These are phyloP conservation scores for Podospora appendiculata DNA, from an alignment of 495 filamentous ascomycete species.

Conservation along the genomic window DNA sequence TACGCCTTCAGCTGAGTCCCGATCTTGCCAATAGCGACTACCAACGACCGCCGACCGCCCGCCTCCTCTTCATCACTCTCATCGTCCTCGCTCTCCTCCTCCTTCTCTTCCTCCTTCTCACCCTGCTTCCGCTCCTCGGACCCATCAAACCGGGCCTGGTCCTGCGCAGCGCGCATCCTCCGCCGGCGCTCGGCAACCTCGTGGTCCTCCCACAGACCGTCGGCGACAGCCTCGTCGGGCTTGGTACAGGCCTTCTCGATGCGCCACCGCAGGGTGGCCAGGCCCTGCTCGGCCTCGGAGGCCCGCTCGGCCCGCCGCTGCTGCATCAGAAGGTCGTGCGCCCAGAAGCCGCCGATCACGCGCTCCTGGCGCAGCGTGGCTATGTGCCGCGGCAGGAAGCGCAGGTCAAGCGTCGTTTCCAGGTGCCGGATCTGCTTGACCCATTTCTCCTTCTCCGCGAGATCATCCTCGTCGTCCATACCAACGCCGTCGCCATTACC, in stretches of 20 bases:
- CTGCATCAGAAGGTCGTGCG: conserved; percentile 11
- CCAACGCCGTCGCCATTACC: neutral
- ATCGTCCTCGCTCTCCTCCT: neutral
- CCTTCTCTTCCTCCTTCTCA: neutral
- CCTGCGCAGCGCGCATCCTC: neutral
- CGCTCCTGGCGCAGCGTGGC: neutral
- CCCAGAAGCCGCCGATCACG: conserved; percentile 1
- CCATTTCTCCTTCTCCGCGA: neutral
- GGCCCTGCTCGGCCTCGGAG: neutral
- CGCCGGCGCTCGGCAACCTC: conserved; percentile 9
- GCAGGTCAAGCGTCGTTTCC: conserved; percentile 21
- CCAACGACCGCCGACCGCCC: neutral
- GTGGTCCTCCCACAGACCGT: conserved; percentile 16
- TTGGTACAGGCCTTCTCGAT: conserved; percentile 8
- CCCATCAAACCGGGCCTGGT: conserved; percentile 5
- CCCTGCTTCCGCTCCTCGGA: neutral
- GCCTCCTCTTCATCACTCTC: neutral
- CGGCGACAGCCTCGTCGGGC: conserved; percentile 4
- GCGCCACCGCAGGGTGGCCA: conserved; percentile 6
- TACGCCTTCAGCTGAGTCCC: conserved; percentile 5
- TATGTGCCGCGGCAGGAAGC: conserved; percentile 9
- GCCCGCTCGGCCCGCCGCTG: conserved; percentile 3
- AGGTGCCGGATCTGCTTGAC: conserved; percentile 7
- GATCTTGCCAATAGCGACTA: conserved; percentile 7
- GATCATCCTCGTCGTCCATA: neutral